Base-by-base conservation (phyloP, 1,284 basidiomycete genomes). In the Austroboletus niveus region DNA sequence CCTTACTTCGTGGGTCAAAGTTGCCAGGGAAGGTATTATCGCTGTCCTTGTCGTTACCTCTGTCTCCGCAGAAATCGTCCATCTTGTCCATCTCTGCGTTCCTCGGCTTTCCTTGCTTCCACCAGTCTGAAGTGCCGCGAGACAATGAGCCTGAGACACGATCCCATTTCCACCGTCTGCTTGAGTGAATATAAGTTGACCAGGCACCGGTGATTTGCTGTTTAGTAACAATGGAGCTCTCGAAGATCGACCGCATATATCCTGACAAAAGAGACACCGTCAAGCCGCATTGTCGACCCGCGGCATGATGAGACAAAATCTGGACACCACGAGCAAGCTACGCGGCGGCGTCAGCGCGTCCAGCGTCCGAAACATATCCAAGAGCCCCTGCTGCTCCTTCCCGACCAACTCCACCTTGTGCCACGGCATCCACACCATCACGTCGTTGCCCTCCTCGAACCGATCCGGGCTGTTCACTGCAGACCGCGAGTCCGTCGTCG, bases 391-490 rank as follows among this genome's bases (percentile, higher is more conserved):
- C 17, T 17, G 50, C 34, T 54, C 51, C 4, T 47, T 44, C 15
- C 51, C 52, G 1, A 47, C 52, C 17, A 70, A 15, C 2, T 56
- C 58, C 22, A 65, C 51, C 15, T 60, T 69, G 1, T 66, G 57
- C 69, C 69, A 70, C 8, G 71, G 70, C 40, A 57, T 46, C 69
- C 69, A 72, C 22, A 54, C 61, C 50, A 54, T 53, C 24, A 65
- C 61, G 0, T 69, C 57, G 8, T 48, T 58, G 5, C 63, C 70
- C n/a, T 58, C 57, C 22, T 58, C 51, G 32, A 72, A 59, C 9
- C 35, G 34, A 6, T 57, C 60, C 8, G 12, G 42, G 38, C 60
- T 59, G 42, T 59, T 59, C 40, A 61, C 47, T 1, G 45, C 34
- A 2, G 57, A 62, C 53, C 51, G 5, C 56, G 11, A 58, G 8